Evolutionary conservation across 2,329 filamentous ascomycete genomes (phyloP), one percentile per base, ranked within the genome.

Genomic region (Fusarium mundagurra): DNA sequence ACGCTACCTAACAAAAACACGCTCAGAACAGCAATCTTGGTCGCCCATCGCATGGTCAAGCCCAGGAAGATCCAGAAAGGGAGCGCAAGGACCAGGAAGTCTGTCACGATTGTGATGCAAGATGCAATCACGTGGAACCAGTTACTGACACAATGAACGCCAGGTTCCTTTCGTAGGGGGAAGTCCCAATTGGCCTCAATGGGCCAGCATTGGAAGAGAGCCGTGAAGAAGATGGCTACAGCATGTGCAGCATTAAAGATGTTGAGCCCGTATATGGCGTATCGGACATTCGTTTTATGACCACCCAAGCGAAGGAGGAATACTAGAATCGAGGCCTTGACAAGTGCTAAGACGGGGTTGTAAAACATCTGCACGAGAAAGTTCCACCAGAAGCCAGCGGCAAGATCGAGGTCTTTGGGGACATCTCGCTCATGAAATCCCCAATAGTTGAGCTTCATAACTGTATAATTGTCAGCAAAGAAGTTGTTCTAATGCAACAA

Each of bases 321-420:
- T 12, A 86, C 71, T 17, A 86, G 79, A 33, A 86, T 79, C 4
- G 85, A 86, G 17, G 82, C 80, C 69, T 86, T 86, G 63, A 86
- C 84, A 17, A 86, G 78, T 31, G 84, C 83, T 5, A 87, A 73
- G 31, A 86, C 82, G 2, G 85, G 85, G 47, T 85, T 86, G 76
- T 86, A 86, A 5, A 84, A 77, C 45, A 85, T 76, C 31, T 86
- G 82, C 36, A 82, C 82, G 17, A 83, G 72, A 43, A 83, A 86
- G 75, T 82, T 83, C 80, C 80, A 84, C 74, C 79, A 76, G 41
- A 76, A 73, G 3, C 75, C 78, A 9, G 76, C 59, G 2, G 39
- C 61, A 16, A 76, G 62, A 14, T 77, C 53, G 16, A 71, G 68
- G 9, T 77, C 73, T 20, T 76, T 65, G 2, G 76, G 78, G 9